phyloP scores from a whole-genome alignment of 2,329 filamentous ascomycete genomes.

The Fusarium sp. region DNA sequence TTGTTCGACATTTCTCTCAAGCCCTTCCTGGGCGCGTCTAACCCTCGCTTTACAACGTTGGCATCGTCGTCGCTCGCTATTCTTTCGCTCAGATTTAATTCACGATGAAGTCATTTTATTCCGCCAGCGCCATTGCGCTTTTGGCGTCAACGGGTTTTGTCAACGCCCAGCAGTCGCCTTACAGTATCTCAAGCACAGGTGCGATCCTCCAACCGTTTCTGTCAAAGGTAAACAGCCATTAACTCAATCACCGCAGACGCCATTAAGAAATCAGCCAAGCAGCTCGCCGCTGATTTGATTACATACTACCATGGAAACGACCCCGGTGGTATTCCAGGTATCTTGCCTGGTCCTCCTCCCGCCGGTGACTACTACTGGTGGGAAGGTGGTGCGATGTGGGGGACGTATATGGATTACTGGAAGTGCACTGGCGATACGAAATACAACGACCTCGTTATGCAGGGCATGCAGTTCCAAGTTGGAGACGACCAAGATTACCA shows the following conservation, averaged over 20 bases:
- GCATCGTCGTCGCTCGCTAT: slow-evolving; percentile 20
- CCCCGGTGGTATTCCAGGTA: slow-evolving; percentile 59
- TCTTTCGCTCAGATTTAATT: neutral
- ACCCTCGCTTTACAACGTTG: slow-evolving; percentile 23
- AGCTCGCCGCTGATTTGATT: slow-evolving; percentile 58
- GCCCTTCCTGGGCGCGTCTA: slow-evolving; percentile 33
- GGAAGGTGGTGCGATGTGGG: slow-evolving; percentile 73
- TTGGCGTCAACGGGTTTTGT: slow-evolving; percentile 39
- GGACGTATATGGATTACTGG: slow-evolving; percentile 73
- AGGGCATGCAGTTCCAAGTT: slow-evolving; percentile 64
- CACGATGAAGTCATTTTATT: slow-evolving; percentile 42
- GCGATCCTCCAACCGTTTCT: neutral
- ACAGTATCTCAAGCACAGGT: slow-evolving; percentile 44
- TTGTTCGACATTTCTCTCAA: slow-evolving; percentile 6
- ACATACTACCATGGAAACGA: slow-evolving; percentile 61
- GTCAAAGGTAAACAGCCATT: slow-evolving; percentile 16
- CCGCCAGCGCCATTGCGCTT: slow-evolving; percentile 39
- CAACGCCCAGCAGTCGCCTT: slow-evolving; percentile 39
- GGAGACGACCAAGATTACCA: slow-evolving; percentile 66
- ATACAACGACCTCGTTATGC: slow-evolving; percentile 66
- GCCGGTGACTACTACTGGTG: slow-evolving; percentile 71
- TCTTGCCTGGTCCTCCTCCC: slow-evolving; percentile 61
- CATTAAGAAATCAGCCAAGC: slow-evolving; percentile 55
- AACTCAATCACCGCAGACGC: slow-evolving; percentile 44
- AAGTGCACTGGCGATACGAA: slow-evolving; percentile 68